phyloP scores from a whole-genome alignment of 2,329 filamentous ascomycete genomes.

The Aspergillus proliferans region DNA sequence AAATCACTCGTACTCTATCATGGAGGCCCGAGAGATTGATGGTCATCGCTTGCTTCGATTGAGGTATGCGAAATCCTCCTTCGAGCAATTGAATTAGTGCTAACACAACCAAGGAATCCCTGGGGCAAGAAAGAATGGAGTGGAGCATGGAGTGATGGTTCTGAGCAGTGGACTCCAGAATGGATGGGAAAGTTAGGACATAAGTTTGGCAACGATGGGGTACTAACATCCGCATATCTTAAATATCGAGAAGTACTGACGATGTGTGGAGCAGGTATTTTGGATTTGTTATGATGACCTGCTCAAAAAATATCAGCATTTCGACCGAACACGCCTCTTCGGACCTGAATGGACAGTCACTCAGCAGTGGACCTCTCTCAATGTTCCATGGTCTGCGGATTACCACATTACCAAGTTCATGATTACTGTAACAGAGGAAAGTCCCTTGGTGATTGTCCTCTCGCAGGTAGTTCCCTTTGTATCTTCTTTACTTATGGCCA shows the following conservation, averaged over 20 bases:
- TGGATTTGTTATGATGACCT: conserved; percentile 58
- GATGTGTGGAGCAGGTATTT: conserved; percentile 37
- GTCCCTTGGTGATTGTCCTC: conserved; percentile 53
- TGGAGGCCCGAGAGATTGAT: conserved; percentile 55
- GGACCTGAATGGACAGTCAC: conserved; percentile 55
- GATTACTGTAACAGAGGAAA: conserved; percentile 46
- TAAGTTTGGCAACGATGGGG: conserved; percentile 70
- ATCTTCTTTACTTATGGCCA: no score
- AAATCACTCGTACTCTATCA: conserved; percentile 53
- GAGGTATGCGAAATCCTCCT: conserved; percentile 35
- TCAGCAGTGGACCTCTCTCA: conserved; percentile 56
- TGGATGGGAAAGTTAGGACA: conserved; percentile 68
- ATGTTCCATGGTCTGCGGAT: conserved; percentile 56
- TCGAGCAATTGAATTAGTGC: neutral
- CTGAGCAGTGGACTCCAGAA: conserved; percentile 75
- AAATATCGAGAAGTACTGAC: neutral
- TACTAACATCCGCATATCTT: conserved; percentile 9
- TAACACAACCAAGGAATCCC: conserved; percentile 54
- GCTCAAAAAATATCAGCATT: conserved; percentile 52
- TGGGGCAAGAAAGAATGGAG: conserved; percentile 79
- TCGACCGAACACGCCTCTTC: conserved; percentile 57
- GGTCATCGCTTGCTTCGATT: conserved; percentile 60
- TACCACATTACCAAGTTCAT: conserved; percentile 57
- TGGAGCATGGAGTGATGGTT: conserved; percentile 75
- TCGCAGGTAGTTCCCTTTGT: conserved; percentile 38